Evolutionary conservation across 2,329 filamentous ascomycete species (phyloP).

Genomic region (Aspergillus pseudonomiae): DNA sequence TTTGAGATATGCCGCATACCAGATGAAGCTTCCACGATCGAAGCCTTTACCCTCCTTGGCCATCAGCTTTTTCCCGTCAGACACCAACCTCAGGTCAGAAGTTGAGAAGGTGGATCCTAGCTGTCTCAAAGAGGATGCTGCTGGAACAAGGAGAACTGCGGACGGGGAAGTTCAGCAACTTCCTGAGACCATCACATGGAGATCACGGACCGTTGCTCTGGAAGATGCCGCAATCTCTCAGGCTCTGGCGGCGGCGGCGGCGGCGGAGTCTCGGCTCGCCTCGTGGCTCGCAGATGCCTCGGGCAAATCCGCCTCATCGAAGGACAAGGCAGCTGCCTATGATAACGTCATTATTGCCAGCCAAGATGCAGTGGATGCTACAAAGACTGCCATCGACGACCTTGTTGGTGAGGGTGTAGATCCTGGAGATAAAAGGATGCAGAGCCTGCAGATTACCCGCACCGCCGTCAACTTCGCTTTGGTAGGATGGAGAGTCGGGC

Average conservation of each 20-base stretch:
- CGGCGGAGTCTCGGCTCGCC: constrained; percentile 56
- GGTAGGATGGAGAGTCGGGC: constrained; percentile 91
- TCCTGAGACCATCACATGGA: constrained; percentile 81
- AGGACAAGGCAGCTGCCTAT: constrained; percentile 80
- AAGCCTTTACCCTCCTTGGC: constrained; percentile 79
- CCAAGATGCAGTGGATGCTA: constrained; percentile 92
- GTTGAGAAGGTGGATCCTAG: constrained; percentile 72
- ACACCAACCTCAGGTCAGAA: constrained; percentile 62
- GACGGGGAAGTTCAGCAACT: constrained; percentile 53
- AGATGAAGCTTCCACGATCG: constrained; percentile 83
- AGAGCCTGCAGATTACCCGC: constrained; percentile 86
- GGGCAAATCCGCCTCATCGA: constrained; percentile 45
- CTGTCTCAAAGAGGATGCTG: constrained; percentile 64
- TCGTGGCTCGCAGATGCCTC: constrained; percentile 48
- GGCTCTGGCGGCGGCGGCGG: constrained; percentile 71
- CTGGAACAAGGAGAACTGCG: constrained; percentile 49
- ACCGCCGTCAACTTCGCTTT: constrained; percentile 93
- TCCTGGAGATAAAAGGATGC: constrained; percentile 83
- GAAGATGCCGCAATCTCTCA: constrained; percentile 92
- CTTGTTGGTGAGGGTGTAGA: constrained; percentile 79
- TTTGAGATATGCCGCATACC: constrained; percentile 92
- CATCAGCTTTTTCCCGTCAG: constrained; percentile 73
- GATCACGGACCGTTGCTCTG: constrained; percentile 80
- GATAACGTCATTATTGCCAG: constrained; percentile 87
- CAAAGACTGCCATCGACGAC: constrained; percentile 91